Percentiles rank a stretch among this genome's conserved stretches.
These are phyloP conservation scores for Solanum piurae DNA, from an alignment of 257 asterid species.

Conservation along the genomic window DNA sequence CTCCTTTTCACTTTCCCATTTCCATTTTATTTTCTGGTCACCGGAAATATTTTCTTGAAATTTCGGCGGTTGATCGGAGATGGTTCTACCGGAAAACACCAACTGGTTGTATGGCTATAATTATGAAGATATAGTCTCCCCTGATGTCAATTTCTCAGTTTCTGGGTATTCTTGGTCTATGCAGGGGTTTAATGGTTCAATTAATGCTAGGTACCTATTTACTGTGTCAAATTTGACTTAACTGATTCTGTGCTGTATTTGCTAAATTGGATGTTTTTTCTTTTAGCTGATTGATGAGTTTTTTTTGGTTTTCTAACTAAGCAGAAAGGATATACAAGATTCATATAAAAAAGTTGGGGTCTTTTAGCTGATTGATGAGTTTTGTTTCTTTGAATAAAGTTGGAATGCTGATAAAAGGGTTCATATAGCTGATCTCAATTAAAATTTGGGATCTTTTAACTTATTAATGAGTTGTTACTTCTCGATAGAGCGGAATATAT, in stretches of 20 bases:
- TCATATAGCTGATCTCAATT: neutral
- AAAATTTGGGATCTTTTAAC: neutral
- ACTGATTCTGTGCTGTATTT: neutral
- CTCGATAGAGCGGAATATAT: neutral
- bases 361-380: neutral
- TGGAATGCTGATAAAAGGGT: neutral
- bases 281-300: neutral
- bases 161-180: slow-evolving; percentile 64
- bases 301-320: neutral
- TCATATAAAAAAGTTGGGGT: neutral
- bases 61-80: slow-evolving; percentile 8
- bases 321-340: neutral
- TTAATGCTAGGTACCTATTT: slow-evolving; percentile 35
- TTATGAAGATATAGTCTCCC: slow-evolving; percentile 51
- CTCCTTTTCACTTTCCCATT: neutral
- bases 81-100: slow-evolving; percentile 74
- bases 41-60: neutral
- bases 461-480: neutral
- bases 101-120: slow-evolving; percentile 82
- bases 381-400: neutral
- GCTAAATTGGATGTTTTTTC: neutral
- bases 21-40: neutral
- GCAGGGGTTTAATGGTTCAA: slow-evolving; percentile 49
- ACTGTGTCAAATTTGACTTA: neutral
- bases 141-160: slow-evolving; percentile 41